Evolutionary conservation across 129 eudicot species (phyloP).

Genomic region (Heracleum sosnowskyi): DNA sequence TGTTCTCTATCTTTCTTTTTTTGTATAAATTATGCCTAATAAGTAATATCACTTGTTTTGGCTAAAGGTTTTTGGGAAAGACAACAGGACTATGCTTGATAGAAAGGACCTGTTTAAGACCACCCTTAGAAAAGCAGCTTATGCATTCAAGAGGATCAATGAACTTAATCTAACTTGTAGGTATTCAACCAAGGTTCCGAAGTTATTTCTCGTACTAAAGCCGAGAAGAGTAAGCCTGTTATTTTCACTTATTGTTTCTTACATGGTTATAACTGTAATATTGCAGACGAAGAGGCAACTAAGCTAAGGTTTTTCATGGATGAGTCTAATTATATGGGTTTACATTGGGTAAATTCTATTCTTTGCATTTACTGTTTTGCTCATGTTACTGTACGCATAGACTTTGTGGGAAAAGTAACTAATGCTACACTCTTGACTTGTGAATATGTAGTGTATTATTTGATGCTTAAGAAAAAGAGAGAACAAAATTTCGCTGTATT

Average conservation of each 20-base stretch:
- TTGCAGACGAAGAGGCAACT: slow-evolving; percentile 81
- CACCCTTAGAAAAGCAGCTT: background rate
- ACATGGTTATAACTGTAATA: background rate
- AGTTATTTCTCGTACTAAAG: background rate
- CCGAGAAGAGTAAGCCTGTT: background rate
- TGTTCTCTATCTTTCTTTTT: no score
- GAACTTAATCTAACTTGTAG: slow-evolving; percentile 74
- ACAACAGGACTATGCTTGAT: background rate
- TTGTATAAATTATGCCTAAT: background rate
- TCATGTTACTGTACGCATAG: background rate
- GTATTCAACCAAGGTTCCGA: slow-evolving; percentile 3
- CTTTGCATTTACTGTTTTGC: background rate
- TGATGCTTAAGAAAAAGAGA: background rate
- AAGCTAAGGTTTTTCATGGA: slow-evolving; percentile 69
- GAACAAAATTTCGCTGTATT: slow-evolving; percentile 8
- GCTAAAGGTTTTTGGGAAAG: background rate
- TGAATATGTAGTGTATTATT: background rate
- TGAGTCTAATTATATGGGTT: slow-evolving; percentile 84
- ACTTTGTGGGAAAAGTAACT: background rate
- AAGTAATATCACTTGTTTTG: background rate
- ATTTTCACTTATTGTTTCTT: background rate
- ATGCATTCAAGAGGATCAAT: slow-evolving; percentile 22
- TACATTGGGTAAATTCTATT: slow-evolving; percentile 69
- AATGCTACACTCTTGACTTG: background rate
- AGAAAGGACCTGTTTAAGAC: background rate